These are phyloP conservation scores for Suillus sp. DNA, from an alignment of 768 basidiomycete species.

Conservation along the genomic window DNA sequence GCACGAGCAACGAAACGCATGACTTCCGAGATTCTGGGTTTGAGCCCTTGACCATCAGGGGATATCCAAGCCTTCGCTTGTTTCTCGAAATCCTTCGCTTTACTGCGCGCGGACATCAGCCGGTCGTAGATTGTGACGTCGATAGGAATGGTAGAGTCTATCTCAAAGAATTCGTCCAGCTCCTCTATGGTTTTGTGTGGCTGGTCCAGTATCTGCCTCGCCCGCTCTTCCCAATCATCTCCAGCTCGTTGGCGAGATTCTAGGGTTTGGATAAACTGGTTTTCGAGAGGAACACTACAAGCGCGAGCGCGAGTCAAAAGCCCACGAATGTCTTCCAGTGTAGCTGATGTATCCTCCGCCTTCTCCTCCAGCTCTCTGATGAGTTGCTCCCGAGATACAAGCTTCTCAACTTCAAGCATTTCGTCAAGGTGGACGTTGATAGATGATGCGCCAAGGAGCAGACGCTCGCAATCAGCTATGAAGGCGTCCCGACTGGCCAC, in stretches of 20 bases:
- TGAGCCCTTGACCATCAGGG: constrained; percentile 53
- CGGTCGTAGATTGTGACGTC: constrained; percentile 67
- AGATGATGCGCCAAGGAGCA: constrained; percentile 70
- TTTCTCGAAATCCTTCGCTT: constrained; percentile 80
- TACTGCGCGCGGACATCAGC: constrained; percentile 61
- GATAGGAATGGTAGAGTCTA: constrained; percentile 68
- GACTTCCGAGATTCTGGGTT: constrained; percentile 70
- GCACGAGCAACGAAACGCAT: constrained; percentile 67
- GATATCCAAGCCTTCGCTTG: constrained; percentile 72
- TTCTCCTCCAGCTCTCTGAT: constrained; percentile 74
- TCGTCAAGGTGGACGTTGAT: constrained; percentile 86
- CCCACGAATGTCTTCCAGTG: constrained; percentile 76
- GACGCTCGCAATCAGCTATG: constrained; percentile 68
- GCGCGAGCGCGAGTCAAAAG: constrained; percentile 69
- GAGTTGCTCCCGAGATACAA: constrained; percentile 79
- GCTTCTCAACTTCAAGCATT: constrained; percentile 72
- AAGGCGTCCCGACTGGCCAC: constrained; percentile 56
- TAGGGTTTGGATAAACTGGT: constrained; percentile 65
- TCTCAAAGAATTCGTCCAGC: constrained; percentile 69
- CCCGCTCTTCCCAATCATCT: constrained; percentile 75
- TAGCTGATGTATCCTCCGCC: constrained; percentile 64
- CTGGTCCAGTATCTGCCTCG: constrained; percentile 63
- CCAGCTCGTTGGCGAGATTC: constrained; percentile 68
- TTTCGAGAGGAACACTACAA: constrained; percentile 65
- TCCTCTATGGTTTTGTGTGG: constrained; percentile 76